These are phyloP conservation scores for Letharia lupina DNA, from an alignment of 495 filamentous ascomycete species.

Conservation along the genomic window DNA sequence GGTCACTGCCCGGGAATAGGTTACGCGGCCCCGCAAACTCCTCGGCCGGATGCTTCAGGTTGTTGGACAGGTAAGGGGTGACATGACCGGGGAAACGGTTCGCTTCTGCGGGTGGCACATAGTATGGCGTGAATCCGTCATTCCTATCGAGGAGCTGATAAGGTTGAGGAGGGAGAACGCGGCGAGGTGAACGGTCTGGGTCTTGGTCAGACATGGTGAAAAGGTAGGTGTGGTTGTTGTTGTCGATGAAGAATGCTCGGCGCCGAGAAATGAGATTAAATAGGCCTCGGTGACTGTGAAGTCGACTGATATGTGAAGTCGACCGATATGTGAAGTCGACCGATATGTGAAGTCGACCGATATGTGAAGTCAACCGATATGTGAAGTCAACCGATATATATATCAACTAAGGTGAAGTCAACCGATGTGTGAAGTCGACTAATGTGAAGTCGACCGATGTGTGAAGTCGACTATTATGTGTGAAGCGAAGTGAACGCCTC, in stretches of 20 bases:
- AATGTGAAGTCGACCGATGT: too few relatives aligned
- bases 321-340: too few relatives aligned
- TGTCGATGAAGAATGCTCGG: neutral
- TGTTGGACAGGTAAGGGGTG: neutral
- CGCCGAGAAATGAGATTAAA: neutral
- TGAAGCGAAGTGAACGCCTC: too few relatives aligned
- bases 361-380: too few relatives aligned
- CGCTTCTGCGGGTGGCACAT: neutral
- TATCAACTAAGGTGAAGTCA: too few relatives aligned
- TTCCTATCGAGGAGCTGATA: neutral
- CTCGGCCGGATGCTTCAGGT: neutral
- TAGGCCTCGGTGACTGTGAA: neutral
- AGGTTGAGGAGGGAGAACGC: neutral
- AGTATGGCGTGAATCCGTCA: conserved; percentile 4
- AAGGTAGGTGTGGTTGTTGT: neutral
- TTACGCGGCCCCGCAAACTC: neutral
- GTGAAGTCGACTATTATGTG: too few relatives aligned
- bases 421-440: too few relatives aligned
- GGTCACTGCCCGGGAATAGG: neutral
- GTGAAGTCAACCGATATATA: too few relatives aligned
- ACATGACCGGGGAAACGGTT: neutral
- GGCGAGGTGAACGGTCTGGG: neutral
- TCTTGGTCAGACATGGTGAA: neutral
- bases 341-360: too few relatives aligned
- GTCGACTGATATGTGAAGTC: too few relatives aligned